phyloP scores from a whole-genome alignment of 805 yeast species.

The Saturnispora halmiae region DNA sequence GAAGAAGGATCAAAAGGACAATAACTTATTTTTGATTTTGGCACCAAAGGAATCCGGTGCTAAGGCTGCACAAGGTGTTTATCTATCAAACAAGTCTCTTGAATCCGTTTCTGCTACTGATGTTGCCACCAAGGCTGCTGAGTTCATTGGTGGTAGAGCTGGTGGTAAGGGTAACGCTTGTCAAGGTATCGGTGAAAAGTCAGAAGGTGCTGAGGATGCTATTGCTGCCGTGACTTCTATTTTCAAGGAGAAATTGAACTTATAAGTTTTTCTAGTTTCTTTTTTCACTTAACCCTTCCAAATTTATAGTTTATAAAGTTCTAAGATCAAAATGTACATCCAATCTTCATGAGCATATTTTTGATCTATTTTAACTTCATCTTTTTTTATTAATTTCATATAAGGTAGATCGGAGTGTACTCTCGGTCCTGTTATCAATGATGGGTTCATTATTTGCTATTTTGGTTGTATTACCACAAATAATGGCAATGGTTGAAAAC shows the following conservation, averaged over 20 bases:
- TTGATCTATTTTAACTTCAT: background rate
- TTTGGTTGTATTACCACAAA: too few relatives aligned
- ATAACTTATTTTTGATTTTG: slow-evolving; percentile 71
- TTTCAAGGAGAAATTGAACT: slow-evolving; percentile 8
- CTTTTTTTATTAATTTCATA: too few relatives aligned
- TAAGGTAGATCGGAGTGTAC: too few relatives aligned
- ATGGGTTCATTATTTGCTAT: too few relatives aligned
- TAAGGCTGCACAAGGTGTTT: slow-evolving; percentile 94
- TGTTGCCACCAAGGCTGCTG: slow-evolving; percentile 62
- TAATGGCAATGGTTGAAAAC: too few relatives aligned
- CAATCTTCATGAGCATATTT: background rate
- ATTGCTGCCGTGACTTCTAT: slow-evolving; percentile 35
- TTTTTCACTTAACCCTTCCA: background rate
- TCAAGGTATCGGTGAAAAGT: slow-evolving; percentile 93
- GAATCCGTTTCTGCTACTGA: slow-evolving; percentile 62
- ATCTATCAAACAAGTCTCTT: slow-evolving; percentile 62
- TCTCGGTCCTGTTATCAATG: too few relatives aligned
- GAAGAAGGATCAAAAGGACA: slow-evolving; percentile 65
- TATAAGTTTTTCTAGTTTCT: background rate
- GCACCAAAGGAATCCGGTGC: slow-evolving; percentile 44
- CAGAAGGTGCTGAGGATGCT: slow-evolving; percentile 62
- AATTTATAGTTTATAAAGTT: background rate
- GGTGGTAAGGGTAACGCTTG: slow-evolving; percentile 97
- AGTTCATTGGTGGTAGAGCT: slow-evolving; percentile 86
- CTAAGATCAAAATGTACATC: background rate